Percentiles rank a stretch among this genome's conserved stretches.
Evolutionary conservation across 768 basidiomycete genomes (phyloP).

Genomic region (Lactifluus echinatus): DNA sequence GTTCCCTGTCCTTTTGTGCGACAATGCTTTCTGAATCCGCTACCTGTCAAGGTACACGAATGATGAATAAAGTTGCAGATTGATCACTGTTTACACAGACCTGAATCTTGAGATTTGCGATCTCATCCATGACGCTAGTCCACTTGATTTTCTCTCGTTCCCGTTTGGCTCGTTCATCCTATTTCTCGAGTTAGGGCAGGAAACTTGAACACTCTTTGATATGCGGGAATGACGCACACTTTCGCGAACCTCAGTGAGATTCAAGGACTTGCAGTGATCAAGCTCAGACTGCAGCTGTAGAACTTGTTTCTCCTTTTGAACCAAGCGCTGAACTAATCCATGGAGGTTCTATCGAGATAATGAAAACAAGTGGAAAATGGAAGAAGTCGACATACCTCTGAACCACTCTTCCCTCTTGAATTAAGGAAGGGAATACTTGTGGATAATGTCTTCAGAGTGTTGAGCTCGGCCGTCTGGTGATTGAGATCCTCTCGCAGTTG

Average conservation of each 20-base stretch:
- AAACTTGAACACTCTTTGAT: background rate
- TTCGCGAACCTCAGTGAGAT: slow-evolving; percentile 48
- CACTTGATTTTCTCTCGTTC: slow-evolving; percentile 71
- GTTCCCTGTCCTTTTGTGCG: slow-evolving; percentile 59
- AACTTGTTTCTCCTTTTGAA: slow-evolving; percentile 82
- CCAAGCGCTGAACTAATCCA: slow-evolving; percentile 70
- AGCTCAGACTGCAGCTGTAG: slow-evolving; percentile 64
- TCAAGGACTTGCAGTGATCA: slow-evolving; percentile 50
- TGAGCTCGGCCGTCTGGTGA: slow-evolving; percentile 59
- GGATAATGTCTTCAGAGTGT: slow-evolving; percentile 49
- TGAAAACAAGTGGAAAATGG: background rate
- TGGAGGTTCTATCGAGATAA: slow-evolving; percentile 44
- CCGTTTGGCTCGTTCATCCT: slow-evolving; percentile 69
- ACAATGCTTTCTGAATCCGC: slow-evolving; percentile 42
- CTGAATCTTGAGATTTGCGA: slow-evolving; percentile 59
- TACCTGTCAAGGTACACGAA: slow-evolving; percentile 32
- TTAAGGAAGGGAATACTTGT: slow-evolving; percentile 31
- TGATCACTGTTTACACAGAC: slow-evolving; percentile 31
- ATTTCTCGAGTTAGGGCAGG: background rate
- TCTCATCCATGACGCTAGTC: slow-evolving; percentile 66
- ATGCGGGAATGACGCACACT: slow-evolving; percentile 36
- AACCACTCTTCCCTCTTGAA: slow-evolving; percentile 42
- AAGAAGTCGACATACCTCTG: slow-evolving; percentile 39
- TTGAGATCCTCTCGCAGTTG: slow-evolving; percentile 46
- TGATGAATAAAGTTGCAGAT: background rate